A percentile compares a stretch with the other conserved stretches of the same genome.
Evolutionary conservation across 2,329 filamentous ascomycete genomes (phyloP).

Genomic region (Penicillium sp.): DNA sequence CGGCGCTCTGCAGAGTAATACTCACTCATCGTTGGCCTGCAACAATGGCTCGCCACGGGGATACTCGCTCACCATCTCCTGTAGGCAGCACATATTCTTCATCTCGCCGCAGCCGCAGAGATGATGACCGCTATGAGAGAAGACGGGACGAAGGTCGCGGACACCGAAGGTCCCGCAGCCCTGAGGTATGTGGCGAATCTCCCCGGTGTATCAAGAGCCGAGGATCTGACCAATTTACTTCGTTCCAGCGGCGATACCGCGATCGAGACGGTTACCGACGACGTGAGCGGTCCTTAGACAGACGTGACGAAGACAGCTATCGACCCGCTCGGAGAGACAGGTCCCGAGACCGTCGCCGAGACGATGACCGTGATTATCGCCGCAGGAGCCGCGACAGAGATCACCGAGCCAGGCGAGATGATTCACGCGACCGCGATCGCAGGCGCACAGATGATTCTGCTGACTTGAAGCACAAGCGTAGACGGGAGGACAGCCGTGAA

Average conservation of each 20-base stretch:
- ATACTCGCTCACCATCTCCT: slow-evolving; percentile 83
- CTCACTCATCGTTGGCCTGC: slow-evolving; percentile 51
- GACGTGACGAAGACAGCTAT: slow-evolving; percentile 55
- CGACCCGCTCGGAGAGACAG: slow-evolving; percentile 58
- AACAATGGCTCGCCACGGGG: slow-evolving; percentile 57
- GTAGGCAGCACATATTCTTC: slow-evolving; percentile 76
- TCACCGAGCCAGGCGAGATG: slow-evolving; percentile 65
- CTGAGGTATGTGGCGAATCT: slow-evolving; percentile 39
- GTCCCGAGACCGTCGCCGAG: slow-evolving; percentile 58
- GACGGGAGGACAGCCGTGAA: slow-evolving; percentile 60
- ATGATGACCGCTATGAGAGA: slow-evolving; percentile 50
- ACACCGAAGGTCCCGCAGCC: slow-evolving; percentile 46
- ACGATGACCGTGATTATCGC: slow-evolving; percentile 55
- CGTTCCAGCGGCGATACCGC: slow-evolving; percentile 48
- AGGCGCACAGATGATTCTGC: slow-evolving; percentile 64
- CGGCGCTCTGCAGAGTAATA: slow-evolving; percentile 41
- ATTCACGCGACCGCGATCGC: slow-evolving; percentile 62
- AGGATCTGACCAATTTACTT: background rate
- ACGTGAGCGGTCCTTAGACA: slow-evolving; percentile 62
- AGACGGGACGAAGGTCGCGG: slow-evolving; percentile 49
- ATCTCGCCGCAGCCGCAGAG: slow-evolving; percentile 58
- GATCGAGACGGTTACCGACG: slow-evolving; percentile 58
- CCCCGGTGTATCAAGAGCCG: background rate
- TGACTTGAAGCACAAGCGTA: slow-evolving; percentile 63
- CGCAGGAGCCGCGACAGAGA: slow-evolving; percentile 65